A percentile compares a stretch with the other conserved stretches of the same genome.
These are phyloP conservation scores for Effrenium voratum DNA, from an alignment of 73 alveolate species.

Conservation along the genomic window DNA sequence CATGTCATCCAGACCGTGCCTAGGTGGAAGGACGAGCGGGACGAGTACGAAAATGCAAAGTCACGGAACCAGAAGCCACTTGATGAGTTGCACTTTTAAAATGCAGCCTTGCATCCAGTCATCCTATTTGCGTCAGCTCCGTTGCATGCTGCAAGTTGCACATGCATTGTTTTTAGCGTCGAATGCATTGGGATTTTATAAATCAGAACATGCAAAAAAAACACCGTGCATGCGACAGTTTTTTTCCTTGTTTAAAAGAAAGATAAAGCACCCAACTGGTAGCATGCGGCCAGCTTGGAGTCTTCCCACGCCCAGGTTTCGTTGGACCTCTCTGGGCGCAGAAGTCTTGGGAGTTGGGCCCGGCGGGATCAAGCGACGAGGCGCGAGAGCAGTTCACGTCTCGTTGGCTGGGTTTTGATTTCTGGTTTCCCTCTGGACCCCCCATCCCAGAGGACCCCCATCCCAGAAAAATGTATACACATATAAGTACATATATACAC, in stretches of 20 bases:
- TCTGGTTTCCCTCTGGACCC: neutral
- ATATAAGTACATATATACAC: neutral
- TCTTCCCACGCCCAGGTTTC: constrained; percentile 32
- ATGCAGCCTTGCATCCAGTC: neutral
- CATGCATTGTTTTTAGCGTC: neutral
- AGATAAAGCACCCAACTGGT: neutral
- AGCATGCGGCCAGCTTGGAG: neutral
- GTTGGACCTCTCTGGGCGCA: constrained; percentile 81
- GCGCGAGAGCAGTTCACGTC: neutral
- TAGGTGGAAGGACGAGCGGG: constrained; percentile 69
- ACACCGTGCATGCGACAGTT: neutral
- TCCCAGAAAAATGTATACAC: too few species aligned
- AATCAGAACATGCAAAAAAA: neutral
- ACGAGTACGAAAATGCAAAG: constrained; percentile 78
- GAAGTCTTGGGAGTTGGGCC: constrained; percentile 80
- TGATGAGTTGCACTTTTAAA: neutral
- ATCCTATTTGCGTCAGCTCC: neutral
- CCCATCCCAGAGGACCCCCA: neutral
- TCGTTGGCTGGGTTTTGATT: neutral
- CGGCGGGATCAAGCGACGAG: neutral
- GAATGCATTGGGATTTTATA: neutral
- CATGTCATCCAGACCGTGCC: neutral
- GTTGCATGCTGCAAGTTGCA: neutral
- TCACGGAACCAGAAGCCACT: constrained; percentile 43
- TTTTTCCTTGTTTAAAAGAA: neutral